These are phyloP conservation scores for Claviceps sp. DNA, from an alignment of 2,329 filamentous ascomycete species.

Conservation along the genomic window DNA sequence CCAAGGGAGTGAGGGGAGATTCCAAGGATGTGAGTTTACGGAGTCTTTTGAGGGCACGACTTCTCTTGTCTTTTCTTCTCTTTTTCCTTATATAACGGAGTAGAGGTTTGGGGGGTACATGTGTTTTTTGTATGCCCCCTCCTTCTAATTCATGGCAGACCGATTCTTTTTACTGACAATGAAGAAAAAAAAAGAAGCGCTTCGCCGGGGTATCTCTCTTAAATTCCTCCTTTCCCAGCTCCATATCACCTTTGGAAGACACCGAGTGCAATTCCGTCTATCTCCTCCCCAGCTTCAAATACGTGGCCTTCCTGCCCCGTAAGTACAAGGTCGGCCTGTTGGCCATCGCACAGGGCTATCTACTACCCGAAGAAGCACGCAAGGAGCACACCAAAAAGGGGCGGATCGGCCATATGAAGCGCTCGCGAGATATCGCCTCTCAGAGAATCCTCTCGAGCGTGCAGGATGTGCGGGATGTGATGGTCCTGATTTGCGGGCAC, in stretches of 20 bases:
- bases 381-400: slow-evolving; percentile 45
- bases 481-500: slow-evolving; percentile 85
- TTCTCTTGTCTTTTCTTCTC: background rate
- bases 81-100: background rate
- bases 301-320: slow-evolving; percentile 57
- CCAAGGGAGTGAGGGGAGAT: slow-evolving; percentile 47
- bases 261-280: slow-evolving; percentile 52
- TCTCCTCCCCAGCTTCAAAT: slow-evolving; percentile 72
- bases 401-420: slow-evolving; percentile 40
- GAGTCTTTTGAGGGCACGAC: background rate
- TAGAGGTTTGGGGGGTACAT: no score
- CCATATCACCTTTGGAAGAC: slow-evolving; percentile 27
- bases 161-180: background rate
- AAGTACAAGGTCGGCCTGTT: slow-evolving; percentile 41
- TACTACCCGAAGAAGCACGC: slow-evolving; percentile 51
- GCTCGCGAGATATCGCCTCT: slow-evolving; percentile 37
- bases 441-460: slow-evolving; percentile 41
- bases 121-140: no score
- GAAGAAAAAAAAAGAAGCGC: slow-evolving; percentile 39
- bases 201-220: slow-evolving; percentile 70
- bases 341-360: slow-evolving; percentile 48
- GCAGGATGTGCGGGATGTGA: slow-evolving; percentile 48
- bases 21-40: slow-evolving; percentile 42
- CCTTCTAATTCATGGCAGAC: no score
- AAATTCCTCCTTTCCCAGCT: slow-evolving; percentile 59